These are phyloP conservation scores for Stephania japonica DNA, from an alignment of 164 flowering plant genomes.

Conservation along the genomic window DNA sequence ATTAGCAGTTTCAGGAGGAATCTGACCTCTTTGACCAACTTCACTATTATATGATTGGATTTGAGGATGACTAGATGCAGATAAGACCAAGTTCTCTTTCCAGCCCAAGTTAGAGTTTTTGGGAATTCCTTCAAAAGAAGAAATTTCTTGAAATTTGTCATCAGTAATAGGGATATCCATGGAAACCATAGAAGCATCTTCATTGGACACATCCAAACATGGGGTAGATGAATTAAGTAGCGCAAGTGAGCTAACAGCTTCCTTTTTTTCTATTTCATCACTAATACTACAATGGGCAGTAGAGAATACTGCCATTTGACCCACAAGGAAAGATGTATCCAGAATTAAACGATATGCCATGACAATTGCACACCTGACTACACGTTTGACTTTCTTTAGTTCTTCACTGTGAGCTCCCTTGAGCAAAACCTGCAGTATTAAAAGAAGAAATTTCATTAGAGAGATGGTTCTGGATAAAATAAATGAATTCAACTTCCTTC, in stretches of 20 bases:
- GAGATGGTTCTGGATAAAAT: not conserved
- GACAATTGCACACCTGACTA: conserved; percentile 62
- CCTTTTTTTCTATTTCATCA: conserved; percentile 16
- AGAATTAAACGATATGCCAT: conserved; percentile 79
- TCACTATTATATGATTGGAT: not conserved
- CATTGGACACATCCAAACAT: conserved; percentile 18
- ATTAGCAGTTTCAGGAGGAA: not conserved
- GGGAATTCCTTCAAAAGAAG: conserved; percentile 12
- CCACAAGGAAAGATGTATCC: conserved; percentile 78
- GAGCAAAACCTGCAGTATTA: conserved; percentile 67
- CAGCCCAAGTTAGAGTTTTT: conserved; percentile 11
- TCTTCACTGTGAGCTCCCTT: conserved; percentile 82
- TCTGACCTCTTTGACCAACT: not conserved
- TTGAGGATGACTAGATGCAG: conserved; percentile 1
- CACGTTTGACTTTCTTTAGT: conserved; percentile 71
- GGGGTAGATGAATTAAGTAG: conserved; percentile 10
- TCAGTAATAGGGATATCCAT: conserved; percentile 40
- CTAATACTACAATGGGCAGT: conserved; percentile 30
- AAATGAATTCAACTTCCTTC: not conserved
- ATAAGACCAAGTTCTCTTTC: conserved; percentile 21
- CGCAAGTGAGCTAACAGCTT: conserved; percentile 12
- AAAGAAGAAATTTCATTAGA: not conserved
- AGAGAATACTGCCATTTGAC: conserved; percentile 70
- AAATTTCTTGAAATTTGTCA: conserved; percentile 28
- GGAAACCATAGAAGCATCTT: conserved; percentile 12